Conservation (phyloP, 495 filamentous ascomycete genomes). For the Neurospora sp. region DNA sequence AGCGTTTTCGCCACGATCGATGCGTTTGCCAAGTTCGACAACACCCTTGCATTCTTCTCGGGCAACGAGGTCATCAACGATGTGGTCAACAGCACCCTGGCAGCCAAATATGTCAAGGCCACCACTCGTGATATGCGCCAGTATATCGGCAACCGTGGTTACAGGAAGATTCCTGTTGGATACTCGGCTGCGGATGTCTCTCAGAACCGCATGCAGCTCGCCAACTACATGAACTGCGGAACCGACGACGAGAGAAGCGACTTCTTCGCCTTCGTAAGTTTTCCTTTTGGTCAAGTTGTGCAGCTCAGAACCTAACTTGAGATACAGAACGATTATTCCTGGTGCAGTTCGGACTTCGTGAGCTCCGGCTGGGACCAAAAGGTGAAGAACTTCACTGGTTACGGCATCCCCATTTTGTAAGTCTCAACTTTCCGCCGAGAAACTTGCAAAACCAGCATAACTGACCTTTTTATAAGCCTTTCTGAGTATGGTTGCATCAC, state of each 20-base stretch:
- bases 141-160: slow-evolving; percentile 65
- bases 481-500: slow-evolving; percentile 88
- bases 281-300: not conserved
- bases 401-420: slow-evolving; percentile 78
- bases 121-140: slow-evolving; percentile 84
- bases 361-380: slow-evolving; percentile 82
- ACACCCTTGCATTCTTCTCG: slow-evolving; percentile 91
- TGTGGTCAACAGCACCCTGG: slow-evolving; percentile 52
- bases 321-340: slow-evolving; percentile 80
- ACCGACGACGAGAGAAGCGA: slow-evolving; percentile 74
- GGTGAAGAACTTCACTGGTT: slow-evolving; percentile 82
- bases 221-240: slow-evolving; percentile 92
- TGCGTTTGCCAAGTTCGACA: slow-evolving; percentile 74
- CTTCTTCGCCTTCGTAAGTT: slow-evolving; percentile 76
- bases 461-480: slow-evolving; percentile 35
- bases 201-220: slow-evolving; percentile 80
- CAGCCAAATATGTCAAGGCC: slow-evolving; percentile 87
- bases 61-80: slow-evolving; percentile 96
- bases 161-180: slow-evolving; percentile 77
- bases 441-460: not conserved
- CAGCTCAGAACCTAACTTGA: not conserved
- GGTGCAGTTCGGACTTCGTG: slow-evolving; percentile 78
- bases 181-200: slow-evolving; percentile 86
- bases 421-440: not conserved
- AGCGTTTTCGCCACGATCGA: slow-evolving; percentile 90